Base-by-base conservation (phyloP, 805 yeast genomes). In the Ogataea paraovalis region DNA sequence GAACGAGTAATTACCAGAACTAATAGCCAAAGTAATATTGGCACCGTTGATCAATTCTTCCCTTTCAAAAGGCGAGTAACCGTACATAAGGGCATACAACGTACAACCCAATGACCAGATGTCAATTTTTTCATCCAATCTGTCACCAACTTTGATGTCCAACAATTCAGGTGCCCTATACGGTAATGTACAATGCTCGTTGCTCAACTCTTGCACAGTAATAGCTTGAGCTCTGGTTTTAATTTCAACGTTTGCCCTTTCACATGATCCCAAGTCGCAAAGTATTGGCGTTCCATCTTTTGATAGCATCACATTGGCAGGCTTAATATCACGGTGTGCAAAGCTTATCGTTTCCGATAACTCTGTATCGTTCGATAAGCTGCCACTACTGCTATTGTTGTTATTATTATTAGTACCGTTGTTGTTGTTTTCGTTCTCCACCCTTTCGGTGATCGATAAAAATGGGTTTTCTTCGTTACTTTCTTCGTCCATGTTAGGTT, bases 51-150 rank as follows among this genome's bases (percentile, higher is more conserved):
- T 82, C 40, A 79, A 74, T 58, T 88, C 94, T 62, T 86, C 83
- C 60, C 87, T 75, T 61, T 90, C 96, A 64, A 91, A 91, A 1
- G 98, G 98, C 3, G 96, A 86, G 27, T 74, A 74, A 0, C 85
- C 85, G 67, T 86, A 91, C 64, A 92, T 73, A 54, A 87, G 67
- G 1, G 90, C 80, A 64, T 87, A 91, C 16, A 89, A 62, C 1
- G 89, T 72, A 60, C 97, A 89, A 0, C 98, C 98, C 25, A 91
- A 65, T 3, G 96, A 85, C 98, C 98, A 91, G 22, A 92, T 79
- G 64, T 91, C 98, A 3, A 86, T 82, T 49, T 78, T 77, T 58
- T 87, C 96, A 52, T 82, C 81, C 40, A 91, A 72, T 5, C 66
- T 66, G n/a, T 78, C 65, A 38, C 85, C 83, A 1, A 87, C 76